Base-by-base conservation (phyloP, 768 basidiomycete genomes). In the Tulasnella sp. region DNA sequence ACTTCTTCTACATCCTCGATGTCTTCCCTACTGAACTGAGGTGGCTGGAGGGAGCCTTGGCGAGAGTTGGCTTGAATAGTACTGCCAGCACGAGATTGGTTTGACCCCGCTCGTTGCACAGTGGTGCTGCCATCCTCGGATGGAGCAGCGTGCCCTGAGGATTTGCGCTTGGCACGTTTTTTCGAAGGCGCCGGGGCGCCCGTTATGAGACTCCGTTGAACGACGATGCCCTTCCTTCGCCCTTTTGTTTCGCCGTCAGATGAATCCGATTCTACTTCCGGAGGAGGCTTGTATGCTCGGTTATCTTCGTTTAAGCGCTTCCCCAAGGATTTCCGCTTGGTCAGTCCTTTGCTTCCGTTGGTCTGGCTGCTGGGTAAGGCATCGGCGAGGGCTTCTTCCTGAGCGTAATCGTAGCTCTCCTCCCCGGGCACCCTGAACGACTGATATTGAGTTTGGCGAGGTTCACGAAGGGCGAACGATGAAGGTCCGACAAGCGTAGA, bases 211-310 rank as follows among this genome's bases (percentile, higher is more conserved):
- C 76, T 85, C 86, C 81, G 86, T 88, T 81, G 83, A 84, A 72
- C 88, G 71, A 75, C 38, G 31, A 36, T 45, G 71, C 29, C 75
- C 88, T 78, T 81, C 83, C 75, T 83, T 83, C 83, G 85, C 89
- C 79, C 83, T 85, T 81, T 86, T 86, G 80, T 89, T 72, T 84
- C 85, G 38, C 86, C 88, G 34, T 87, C 88, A 39, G 86, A 85
- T 70, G 88, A 87, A 1, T 85, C 85, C 71, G 84, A 83, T 71
- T 90, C 89, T 8, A 90, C 89, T 52, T 84, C 85, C 52, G 93
- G 92, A 0, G 88, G 83, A 25, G 93, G 93, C 73, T 87, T 87
- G 80, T 94, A 95, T 0, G 93, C 93, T 81, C 91, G 92, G 83
- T 94, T 93, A 82, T 94, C 93, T 22, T 78, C 31, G 84, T 80